These are phyloP conservation scores for Penicilliopsis zonata DNA, from an alignment of 495 filamentous ascomycete genomes.

Conservation along the genomic window DNA sequence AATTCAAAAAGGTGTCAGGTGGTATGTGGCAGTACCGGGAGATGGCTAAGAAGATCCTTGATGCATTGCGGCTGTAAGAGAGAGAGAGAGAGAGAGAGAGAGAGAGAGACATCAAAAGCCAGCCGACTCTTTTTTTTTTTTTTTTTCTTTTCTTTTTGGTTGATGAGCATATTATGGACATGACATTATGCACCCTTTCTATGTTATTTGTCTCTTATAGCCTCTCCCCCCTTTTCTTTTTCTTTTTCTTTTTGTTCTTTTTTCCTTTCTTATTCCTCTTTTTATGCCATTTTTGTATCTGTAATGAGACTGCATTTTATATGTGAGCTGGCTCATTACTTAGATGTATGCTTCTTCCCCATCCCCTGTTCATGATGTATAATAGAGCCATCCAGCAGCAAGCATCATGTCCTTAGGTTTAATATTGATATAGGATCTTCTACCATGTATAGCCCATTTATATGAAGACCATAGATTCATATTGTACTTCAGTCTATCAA, in stretches of 20 bases:
- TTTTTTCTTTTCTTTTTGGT: constrained; percentile 5
- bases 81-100: not conserved
- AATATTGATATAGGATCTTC: too few species aligned
- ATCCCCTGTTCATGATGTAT: constrained; percentile 19
- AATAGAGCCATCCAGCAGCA: too few species aligned
- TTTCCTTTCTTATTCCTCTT: too few species aligned
- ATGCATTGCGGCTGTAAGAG: constrained; percentile 65
- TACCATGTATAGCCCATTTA: too few species aligned
- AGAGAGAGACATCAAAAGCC: not conserved
- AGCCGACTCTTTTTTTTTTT: too few species aligned
- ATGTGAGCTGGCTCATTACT: constrained; percentile 14
- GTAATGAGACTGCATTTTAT: constrained; percentile 11
- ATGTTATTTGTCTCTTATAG: constrained; percentile 5
- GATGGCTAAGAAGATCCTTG: constrained; percentile 90
- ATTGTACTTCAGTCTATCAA: too few species aligned
- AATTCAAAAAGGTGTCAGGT: constrained; percentile 95
- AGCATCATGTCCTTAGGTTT: too few species aligned
- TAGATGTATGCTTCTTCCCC: constrained; percentile 3
- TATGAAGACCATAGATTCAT: too few species aligned
- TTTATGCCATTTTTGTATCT: too few species aligned
- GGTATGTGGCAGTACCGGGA: constrained; percentile 98
- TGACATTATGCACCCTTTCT: constrained; percentile 8
- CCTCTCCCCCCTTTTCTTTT: constrained; percentile 4
- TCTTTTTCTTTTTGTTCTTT: constrained; percentile 8
- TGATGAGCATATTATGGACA: constrained; percentile 18